These are phyloP conservation scores for Pascua sp. DNA, from an alignment of 1,284 basidiomycete species.

Conservation along the genomic window DNA sequence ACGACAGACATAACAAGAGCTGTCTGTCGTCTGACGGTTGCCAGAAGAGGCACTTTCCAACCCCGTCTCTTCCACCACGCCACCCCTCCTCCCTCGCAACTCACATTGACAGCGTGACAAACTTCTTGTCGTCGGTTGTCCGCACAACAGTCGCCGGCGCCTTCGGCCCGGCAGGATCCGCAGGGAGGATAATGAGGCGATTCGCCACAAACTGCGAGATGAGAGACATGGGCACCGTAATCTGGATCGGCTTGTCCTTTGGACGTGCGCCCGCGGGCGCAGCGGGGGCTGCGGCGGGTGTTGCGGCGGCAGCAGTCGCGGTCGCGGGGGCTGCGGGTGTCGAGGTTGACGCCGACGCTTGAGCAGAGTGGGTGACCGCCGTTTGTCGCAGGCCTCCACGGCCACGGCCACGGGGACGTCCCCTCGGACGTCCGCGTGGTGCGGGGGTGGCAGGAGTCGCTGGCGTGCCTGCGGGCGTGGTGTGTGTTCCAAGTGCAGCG, in stretches of 20 bases:
- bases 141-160: conserved; percentile 29
- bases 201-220: conserved; percentile 13
- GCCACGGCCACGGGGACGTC: conserved; percentile 14
- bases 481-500: neutral
- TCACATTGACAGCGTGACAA: conserved; percentile 33
- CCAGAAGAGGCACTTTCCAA: neutral
- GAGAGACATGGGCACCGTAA: conserved; percentile 17
- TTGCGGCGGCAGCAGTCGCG: neutral
- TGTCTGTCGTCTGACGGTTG: too few relatives aligned
- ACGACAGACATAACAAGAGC: too few relatives aligned
- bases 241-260: conserved; percentile 12
- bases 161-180: conserved; percentile 21
- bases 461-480: neutral
- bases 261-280: neutral
- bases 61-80: neutral
- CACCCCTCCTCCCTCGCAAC: conserved; percentile 9
- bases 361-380: neutral
- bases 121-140: conserved; percentile 35
- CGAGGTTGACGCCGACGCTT: neutral
- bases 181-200: conserved; percentile 20
- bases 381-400: conserved; percentile 14
- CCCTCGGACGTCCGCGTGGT: conserved; percentile 16
- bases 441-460: neutral
- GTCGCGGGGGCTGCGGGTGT: neutral
- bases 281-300: neutral